These are phyloP conservation scores for Spathaspora gorwiae DNA, from an alignment of 805 yeast genomes.

Conservation along the genomic window DNA sequence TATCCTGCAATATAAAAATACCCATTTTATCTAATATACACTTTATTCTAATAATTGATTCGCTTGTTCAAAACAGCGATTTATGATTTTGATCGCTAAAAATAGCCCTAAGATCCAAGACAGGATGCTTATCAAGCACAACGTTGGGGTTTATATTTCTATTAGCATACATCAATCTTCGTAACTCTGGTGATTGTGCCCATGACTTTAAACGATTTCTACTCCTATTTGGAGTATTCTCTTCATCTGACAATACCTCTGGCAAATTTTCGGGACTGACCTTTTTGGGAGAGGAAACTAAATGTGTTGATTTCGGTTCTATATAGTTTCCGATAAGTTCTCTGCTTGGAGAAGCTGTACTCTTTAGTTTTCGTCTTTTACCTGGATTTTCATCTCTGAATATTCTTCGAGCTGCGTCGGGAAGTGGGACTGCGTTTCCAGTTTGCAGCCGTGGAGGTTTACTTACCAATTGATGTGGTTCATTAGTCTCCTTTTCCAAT, in stretches of 20 bases:
- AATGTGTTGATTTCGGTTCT: background rate
- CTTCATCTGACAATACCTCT: conserved; percentile 40
- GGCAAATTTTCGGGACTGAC: conserved; percentile 25
- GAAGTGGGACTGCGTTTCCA: conserved; percentile 33
- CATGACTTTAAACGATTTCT: conserved; percentile 25
- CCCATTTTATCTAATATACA: background rate
- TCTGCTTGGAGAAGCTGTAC: background rate
- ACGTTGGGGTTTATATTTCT: conserved; percentile 53
- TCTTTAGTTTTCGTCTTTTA: background rate
- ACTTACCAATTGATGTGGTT: too few species aligned
- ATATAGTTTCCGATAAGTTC: background rate
- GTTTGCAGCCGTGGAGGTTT: background rate
- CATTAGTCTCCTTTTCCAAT: too few species aligned
- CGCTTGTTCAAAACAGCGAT: background rate
- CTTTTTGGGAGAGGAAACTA: conserved; percentile 1
- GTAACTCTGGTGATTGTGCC: conserved; percentile 38
- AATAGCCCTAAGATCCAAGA: conserved; percentile 61
- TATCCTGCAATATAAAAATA: background rate
- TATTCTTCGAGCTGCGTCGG: conserved; percentile 35
- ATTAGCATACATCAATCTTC: conserved; percentile 21
- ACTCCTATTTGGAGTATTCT: conserved; percentile 17
- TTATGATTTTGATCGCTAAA: conserved; percentile 38
- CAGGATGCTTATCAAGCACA: conserved; percentile 73
- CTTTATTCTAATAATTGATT: background rate
- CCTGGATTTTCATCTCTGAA: background rate